These are phyloP conservation scores for Casaregolazyma lundiana DNA, from an alignment of 1,139 yeast genomes.

Conservation along the genomic window DNA sequence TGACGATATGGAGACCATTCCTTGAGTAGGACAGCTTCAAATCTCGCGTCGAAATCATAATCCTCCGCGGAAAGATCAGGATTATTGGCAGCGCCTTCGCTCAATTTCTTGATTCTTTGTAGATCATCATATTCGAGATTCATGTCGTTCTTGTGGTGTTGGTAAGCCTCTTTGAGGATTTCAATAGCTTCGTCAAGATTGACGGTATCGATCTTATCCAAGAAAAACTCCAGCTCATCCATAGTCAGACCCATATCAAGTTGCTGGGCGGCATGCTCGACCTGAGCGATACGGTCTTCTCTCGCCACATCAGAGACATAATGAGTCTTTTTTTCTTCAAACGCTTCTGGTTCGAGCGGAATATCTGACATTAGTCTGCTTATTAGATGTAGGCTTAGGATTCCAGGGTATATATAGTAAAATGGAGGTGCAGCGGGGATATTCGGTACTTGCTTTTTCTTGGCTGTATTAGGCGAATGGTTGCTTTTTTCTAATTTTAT, in stretches of 20 bases:
- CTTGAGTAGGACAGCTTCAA: constrained; percentile 39
- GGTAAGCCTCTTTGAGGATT: constrained; percentile 38
- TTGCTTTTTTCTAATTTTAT: neutral
- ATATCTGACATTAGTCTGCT: neutral
- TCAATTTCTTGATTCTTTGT: constrained; percentile 11
- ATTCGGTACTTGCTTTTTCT: neutral
- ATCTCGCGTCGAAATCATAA: constrained; percentile 32
- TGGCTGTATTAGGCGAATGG: neutral
- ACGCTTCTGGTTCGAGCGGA: neutral
- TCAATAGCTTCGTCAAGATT: constrained; percentile 40
- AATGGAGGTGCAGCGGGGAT: no score
- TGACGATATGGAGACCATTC: constrained; percentile 49
- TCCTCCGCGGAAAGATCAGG: constrained; percentile 12
- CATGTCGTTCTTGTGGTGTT: constrained; percentile 42
- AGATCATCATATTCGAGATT: constrained; percentile 4
- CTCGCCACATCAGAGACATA: neutral
- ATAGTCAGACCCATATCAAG: neutral
- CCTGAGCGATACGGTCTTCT: neutral
- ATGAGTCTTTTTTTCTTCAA: neutral
- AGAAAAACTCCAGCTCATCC: constrained; percentile 27
- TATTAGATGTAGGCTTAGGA: no score
- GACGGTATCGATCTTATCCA: constrained; percentile 38
- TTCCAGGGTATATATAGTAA: no score
- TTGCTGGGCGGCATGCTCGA: neutral
- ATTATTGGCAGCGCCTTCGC: constrained; percentile 14